Percentiles rank a stretch among this genome's conserved stretches.
phyloP scores from a whole-genome alignment of 345 rosid genomes.

The Aegle marmelos region DNA sequence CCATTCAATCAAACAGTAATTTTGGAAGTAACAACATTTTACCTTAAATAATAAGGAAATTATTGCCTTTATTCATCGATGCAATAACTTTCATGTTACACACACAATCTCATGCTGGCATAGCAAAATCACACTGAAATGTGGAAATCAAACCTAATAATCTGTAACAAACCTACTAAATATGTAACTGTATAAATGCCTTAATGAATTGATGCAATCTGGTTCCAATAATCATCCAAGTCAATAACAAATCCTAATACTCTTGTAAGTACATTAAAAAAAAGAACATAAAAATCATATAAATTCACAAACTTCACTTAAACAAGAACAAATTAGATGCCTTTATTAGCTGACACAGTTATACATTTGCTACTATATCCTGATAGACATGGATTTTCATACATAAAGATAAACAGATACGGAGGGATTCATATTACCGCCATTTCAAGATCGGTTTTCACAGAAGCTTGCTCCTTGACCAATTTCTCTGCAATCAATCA shows the following conservation, averaged over 20 bases:
- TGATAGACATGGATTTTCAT: background rate
- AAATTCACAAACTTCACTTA: background rate
- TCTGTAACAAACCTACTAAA: background rate
- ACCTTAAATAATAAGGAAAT: background rate
- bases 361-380: background rate
- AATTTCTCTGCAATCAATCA: conserved; percentile 58
- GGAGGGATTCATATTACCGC: conserved; percentile 47
- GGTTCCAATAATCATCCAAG: background rate
- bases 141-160: background rate
- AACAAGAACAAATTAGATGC: background rate
- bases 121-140: background rate
- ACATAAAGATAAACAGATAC: conserved; percentile 6
- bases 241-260: background rate
- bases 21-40: background rate
- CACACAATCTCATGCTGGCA: background rate
- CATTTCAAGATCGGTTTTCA: conserved; percentile 78
- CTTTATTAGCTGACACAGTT: background rate
- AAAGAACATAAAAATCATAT: background rate
- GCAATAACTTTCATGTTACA: background rate
- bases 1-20: conserved; percentile 6
- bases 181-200: background rate
- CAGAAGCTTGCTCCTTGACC: conserved; percentile 89
- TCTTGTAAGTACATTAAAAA: background rate
- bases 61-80: background rate
- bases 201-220: background rate